phyloP scores from a whole-genome alignment of 441 rosid species.

The Jatropha multifida region DNA sequence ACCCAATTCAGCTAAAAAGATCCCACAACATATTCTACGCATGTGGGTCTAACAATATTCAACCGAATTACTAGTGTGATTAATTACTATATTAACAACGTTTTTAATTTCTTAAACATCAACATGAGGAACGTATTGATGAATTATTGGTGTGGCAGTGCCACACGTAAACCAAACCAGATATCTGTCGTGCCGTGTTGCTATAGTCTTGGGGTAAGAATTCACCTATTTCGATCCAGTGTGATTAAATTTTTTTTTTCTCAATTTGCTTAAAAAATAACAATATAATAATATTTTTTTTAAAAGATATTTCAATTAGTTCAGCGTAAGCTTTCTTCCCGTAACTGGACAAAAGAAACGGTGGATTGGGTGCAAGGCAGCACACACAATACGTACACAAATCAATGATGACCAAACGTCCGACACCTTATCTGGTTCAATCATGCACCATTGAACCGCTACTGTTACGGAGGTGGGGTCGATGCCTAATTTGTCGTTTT shows the following conservation, averaged over 20 bases:
- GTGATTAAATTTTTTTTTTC: too few species aligned
- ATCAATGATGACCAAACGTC: constrained; percentile 6
- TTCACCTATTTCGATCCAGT: too few species aligned
- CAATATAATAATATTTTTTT: too few species aligned
- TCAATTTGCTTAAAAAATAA: too few species aligned
- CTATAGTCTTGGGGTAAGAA: too few species aligned
- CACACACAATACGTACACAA: not conserved
- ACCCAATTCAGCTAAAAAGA: not conserved
- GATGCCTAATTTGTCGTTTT: constrained; percentile 25
- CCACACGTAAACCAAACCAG: too few species aligned
- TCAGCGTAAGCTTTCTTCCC: not conserved
- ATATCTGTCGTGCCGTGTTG: too few species aligned
- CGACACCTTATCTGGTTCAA: constrained; percentile 18
- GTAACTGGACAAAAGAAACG: not conserved
- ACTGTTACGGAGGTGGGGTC: not conserved
- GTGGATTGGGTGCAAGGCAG: not conserved
- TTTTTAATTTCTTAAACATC: too few species aligned
- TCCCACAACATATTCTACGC: constrained; percentile 7
- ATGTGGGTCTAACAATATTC: not conserved
- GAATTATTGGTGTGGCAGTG: too few species aligned
- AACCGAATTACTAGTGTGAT: not conserved
- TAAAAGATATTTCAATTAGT: too few species aligned
- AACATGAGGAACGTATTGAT: too few species aligned
- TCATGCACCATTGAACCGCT: not conserved
- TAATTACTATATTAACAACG: too few species aligned